Percentiles rank a stretch among this genome's conserved stretches.
Conservation (phyloP, 2,329 filamentous ascomycete genomes). For the Hysterium pulicare region DNA sequence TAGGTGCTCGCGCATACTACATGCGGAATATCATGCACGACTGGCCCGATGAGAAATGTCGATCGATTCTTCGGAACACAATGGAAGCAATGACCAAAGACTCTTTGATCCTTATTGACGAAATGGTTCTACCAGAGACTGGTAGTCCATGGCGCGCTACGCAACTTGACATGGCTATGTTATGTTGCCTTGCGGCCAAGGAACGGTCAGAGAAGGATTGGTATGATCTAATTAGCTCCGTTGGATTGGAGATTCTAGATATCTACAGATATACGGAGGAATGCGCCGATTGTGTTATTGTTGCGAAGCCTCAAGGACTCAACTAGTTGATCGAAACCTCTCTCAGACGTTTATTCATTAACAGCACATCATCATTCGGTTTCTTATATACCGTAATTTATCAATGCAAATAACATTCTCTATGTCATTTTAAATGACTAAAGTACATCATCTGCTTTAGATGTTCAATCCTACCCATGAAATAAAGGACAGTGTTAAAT, state of each 20-base stretch:
- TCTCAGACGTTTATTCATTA: no score
- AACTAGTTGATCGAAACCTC: no score
- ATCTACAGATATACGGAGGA: slow-evolving; percentile 5
- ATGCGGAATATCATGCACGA: slow-evolving; percentile 37
- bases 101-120: slow-evolving; percentile 42
- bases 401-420: no score
- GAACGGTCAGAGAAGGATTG: background rate
- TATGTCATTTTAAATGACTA: no score
- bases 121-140: slow-evolving; percentile 38
- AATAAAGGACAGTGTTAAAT: no score
- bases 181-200: slow-evolving; percentile 10
- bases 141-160: slow-evolving; percentile 31
- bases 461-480: no score
- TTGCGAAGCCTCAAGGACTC: slow-evolving; percentile 38
- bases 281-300: slow-evolving; percentile 5
- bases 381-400: no score
- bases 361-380: no score
- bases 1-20: slow-evolving; percentile 27
- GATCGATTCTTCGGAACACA: slow-evolving; percentile 37
- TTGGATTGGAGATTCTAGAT: background rate
- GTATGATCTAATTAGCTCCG: background rate
- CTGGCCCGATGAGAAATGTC: slow-evolving; percentile 32
- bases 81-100: slow-evolving; percentile 29
- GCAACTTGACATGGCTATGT: slow-evolving; percentile 38
- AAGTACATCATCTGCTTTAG: no score